Evolutionary conservation across 371 early-diverging fungal genomes (phyloP).

Genomic region (Mortierella sp.): DNA sequence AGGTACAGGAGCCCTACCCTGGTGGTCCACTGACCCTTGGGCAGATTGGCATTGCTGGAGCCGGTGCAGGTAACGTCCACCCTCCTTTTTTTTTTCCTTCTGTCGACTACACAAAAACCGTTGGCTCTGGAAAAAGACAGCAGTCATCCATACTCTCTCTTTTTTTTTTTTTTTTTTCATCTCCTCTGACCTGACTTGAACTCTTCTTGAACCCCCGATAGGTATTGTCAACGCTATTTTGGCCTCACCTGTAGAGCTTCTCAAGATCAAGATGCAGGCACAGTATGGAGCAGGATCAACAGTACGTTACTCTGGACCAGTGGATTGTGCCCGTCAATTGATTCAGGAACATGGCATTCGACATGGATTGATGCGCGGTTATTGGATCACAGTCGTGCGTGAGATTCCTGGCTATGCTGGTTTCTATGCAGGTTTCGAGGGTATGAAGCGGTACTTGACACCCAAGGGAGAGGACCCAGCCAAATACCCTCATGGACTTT

Average conservation of each 20-base stretch:
- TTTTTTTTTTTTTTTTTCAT: not conserved
- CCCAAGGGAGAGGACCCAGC: conserved; percentile 55
- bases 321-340: conserved; percentile 73
- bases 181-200: not conserved
- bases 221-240: conserved; percentile 76
- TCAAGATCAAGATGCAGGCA: conserved; percentile 85
- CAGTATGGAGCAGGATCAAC: conserved; percentile 66
- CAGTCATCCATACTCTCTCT: not conserved
- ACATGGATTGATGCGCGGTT: conserved; percentile 80
- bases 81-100: not conserved
- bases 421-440: conserved; percentile 85
- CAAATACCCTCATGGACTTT: conserved; percentile 58
- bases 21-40: conserved; percentile 50
- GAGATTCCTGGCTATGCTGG: conserved; percentile 90
- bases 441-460: conserved; percentile 69
- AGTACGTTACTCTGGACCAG: conserved; percentile 63
- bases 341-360: conserved; percentile 70
- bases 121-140: not conserved
- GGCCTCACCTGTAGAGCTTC: conserved; percentile 84
- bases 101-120: not conserved
- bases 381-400: conserved; percentile 79
- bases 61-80: conserved; percentile 69
- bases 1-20: conserved; percentile 57
- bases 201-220: conserved; percentile 10
- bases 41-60: conserved; percentile 82